Conservation (phyloP, 345 rosid genomes). For the Hibiscus mutabilis region DNA sequence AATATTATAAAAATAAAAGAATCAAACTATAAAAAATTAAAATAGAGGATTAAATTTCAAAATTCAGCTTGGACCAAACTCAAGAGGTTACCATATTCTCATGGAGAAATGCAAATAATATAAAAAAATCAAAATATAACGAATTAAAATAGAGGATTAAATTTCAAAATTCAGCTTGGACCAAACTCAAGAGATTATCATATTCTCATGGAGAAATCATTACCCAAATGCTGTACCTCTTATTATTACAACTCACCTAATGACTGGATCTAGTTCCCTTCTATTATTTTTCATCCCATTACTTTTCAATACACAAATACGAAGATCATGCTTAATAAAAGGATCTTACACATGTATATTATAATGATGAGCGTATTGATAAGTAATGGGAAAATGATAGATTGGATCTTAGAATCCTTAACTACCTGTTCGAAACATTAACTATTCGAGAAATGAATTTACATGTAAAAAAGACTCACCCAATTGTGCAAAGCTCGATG, state of each 20-base stretch:
- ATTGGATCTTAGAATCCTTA: not conserved
- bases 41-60: too few species aligned
- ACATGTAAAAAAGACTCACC: constrained; percentile 16
- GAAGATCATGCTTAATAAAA: not conserved
- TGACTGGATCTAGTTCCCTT: too few species aligned
- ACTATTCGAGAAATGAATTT: constrained; percentile 25
- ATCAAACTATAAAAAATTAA: too few species aligned
- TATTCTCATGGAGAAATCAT: too few species aligned
- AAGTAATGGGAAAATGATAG: not conserved
- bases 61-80: too few species aligned
- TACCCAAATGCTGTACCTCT: too few species aligned
- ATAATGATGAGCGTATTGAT: not conserved
- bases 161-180: not conserved
- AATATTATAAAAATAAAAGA: too few species aligned
- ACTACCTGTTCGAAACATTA: constrained; percentile 10
- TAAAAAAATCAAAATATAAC: too few species aligned
- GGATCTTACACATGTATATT: not conserved
- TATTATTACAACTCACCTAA: too few species aligned
- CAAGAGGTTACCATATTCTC: too few species aligned
- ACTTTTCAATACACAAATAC: not conserved
- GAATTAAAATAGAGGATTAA: not conserved
- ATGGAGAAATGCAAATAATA: too few species aligned
- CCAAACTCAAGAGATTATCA: not conserved
- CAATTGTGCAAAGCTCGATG: constrained; percentile 6
- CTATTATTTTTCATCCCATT: too few species aligned